Base-by-base conservation (phyloP, 371 early-diverging fungal species). In the Thermomucor indicae-seudaticae region DNA sequence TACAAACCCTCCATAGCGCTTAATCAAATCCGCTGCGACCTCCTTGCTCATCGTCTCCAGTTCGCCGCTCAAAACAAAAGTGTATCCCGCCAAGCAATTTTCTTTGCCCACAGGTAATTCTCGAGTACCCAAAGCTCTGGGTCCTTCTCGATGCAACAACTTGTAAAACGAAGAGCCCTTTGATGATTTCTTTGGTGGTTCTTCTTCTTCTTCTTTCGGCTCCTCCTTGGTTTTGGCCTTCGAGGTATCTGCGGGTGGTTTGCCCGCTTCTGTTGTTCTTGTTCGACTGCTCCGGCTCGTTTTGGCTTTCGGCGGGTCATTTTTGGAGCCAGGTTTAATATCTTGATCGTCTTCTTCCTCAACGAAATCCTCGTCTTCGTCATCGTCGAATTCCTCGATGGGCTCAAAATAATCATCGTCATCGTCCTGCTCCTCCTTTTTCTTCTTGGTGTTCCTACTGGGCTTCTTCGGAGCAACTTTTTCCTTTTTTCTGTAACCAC, bases 31-130 rank as follows among this genome's bases (percentile, higher is more conserved):
- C 2, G 86, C 83, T 29, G 88, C 84, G 4, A 92, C 91, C 19
- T 94, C 46, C 17, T 44, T 82, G 1, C 86, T 76, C 17, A 95
- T 61, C 1, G 88, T 83, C 6, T 78, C 73, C 19, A 93, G 73
- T 47, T 95, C 90, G 29, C 99, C 99, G 3, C 95, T 91, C 28
- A 95, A 80, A 0, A 99, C 99, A 83, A 99, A 97, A 0, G 94
- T 86, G 46, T 81, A 55, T 6, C 89, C 91, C 17, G 59, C 64
- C 6, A 96, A 72, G 40, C 97, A 95, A 54, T 88, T 86, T 5
- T 75, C 77, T 16, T 72, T 80, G 6, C 95, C 95, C 14, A 75
- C 78, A 5, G 95, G 95, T 6, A 88, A 65, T 39, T 85, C 80
- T 46, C 88, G 86, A 14, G 86, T 80, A 16, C 92, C 92, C 1